A percentile compares a stretch with the other conserved stretches of the same genome.
Conservation (phyloP, 345 rosid species). For the Gossypium herbaceum region DNA sequence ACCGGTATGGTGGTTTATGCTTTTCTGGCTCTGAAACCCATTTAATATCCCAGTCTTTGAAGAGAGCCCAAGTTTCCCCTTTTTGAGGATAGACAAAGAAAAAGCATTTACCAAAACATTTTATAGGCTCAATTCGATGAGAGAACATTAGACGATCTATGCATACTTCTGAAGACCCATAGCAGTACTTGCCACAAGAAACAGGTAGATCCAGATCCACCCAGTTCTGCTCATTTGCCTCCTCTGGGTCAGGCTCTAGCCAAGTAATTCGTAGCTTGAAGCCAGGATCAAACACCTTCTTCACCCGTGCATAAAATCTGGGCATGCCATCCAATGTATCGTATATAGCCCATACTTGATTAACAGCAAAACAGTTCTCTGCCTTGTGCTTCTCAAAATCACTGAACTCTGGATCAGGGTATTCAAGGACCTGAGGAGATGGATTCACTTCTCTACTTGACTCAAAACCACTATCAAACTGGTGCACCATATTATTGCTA, state of each 20-base stretch:
- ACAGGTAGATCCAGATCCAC: constrained; percentile 43
- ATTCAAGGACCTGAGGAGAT: constrained; percentile 15
- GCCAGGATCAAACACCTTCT: constrained; percentile 46
- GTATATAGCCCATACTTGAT: constrained; percentile 85
- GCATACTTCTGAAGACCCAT: constrained; percentile 34
- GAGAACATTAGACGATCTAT: constrained; percentile 61
- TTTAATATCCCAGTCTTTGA: constrained; percentile 59
- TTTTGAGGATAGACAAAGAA: constrained; percentile 53
- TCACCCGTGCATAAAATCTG: constrained; percentile 60
- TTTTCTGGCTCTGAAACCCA: constrained; percentile 47
- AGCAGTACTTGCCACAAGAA: constrained; percentile 57
- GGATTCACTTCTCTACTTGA: neutral
- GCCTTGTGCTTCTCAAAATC: constrained; percentile 51
- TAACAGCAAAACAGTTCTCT: constrained; percentile 49
- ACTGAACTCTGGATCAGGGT: constrained; percentile 70
- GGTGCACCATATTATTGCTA: constrained; percentile 16
- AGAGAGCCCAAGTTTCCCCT: constrained; percentile 91
- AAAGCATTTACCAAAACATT: constrained; percentile 17
- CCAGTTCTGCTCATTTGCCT: constrained; percentile 35
- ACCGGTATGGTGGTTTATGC: constrained; percentile 44
- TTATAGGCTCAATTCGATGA: constrained; percentile 34
- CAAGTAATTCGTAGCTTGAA: constrained; percentile 68
- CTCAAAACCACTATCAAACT: constrained; percentile 14
- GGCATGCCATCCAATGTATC: constrained; percentile 80
- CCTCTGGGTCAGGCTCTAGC: constrained; percentile 57